Percentiles rank a stretch among this genome's conserved stretches.
These are phyloP conservation scores for Diutina scorzettiae DNA, from an alignment of 1,139 yeast species.

Conservation along the genomic window DNA sequence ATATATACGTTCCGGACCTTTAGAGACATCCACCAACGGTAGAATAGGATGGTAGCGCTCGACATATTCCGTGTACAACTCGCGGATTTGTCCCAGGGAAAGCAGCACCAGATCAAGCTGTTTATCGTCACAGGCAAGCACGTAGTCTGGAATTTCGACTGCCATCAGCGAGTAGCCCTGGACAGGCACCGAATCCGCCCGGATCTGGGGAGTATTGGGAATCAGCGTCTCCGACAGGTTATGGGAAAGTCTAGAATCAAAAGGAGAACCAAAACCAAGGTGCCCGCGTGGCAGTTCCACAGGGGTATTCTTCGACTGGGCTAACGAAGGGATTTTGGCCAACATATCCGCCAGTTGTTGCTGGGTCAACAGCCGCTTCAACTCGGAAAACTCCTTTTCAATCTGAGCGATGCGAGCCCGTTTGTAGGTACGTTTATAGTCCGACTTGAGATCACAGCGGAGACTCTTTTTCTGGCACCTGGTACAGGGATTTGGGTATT, in stretches of 20 bases:
- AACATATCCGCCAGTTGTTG: slow-evolving; percentile 22
- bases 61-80: slow-evolving; percentile 62
- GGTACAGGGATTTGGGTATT: slow-evolving; percentile 71
- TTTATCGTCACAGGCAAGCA: slow-evolving; percentile 48
- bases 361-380: slow-evolving; percentile 46
- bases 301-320: neutral
- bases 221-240: slow-evolving; percentile 2
- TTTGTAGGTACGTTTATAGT: slow-evolving; percentile 80
- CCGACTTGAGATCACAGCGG: slow-evolving; percentile 62
- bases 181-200: neutral
- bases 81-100: slow-evolving; percentile 45
- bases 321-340: neutral
- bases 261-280: neutral
- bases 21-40: slow-evolving; percentile 73
- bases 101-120: slow-evolving; percentile 55
- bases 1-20: slow-evolving; percentile 75
- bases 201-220: slow-evolving; percentile 3
- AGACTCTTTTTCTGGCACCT: slow-evolving; percentile 64
- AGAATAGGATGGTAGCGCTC: slow-evolving; percentile 67
- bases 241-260: neutral
- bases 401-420: slow-evolving; percentile 77
- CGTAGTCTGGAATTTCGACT: slow-evolving; percentile 22
- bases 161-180: slow-evolving; percentile 5
- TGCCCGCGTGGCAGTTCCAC: neutral
- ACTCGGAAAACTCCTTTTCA: slow-evolving; percentile 63